Evolutionary conservation across 257 asterid species (phyloP), one percentile per base, ranked within the genome.

Genomic region (Lantana camara): DNA sequence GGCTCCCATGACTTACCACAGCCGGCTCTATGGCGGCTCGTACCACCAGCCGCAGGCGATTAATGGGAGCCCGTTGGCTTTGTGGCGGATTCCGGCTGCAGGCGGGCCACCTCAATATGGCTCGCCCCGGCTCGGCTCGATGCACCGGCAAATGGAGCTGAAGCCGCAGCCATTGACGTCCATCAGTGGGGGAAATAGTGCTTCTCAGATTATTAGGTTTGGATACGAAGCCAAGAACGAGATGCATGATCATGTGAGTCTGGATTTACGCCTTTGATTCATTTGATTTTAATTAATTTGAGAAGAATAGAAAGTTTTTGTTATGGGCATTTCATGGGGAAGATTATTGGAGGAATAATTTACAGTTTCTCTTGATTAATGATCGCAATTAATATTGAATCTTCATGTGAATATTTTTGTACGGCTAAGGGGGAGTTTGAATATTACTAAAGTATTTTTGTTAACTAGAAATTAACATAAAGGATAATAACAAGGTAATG

Each of bases 241-340:
- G 56, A 62, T 74, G 81, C 90, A 83, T 57, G 98, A 86, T 58
- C 85, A 78, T 24, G 90, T 91, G 80, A 91, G 98, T 85, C 80
- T 92, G 79, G 98, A 91, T 75, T 81, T 91, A 61, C 96, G 79
- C 78, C 86, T 91, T 72, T 91, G 75, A 67, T 67, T 63, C 3
- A 3, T 19, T n/a, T 23, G 16, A 41, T 32, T 49, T 49, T 9
- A 42, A 22, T 35, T 56, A 1, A 30, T 19, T 48, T 47, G 65
- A 19, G 9, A 59, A 34, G 5, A 47, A 52, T 56, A n/a, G 57
- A 41, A 10, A 7, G 53, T 60, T 58, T 72, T 55, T 56, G 46
- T 67, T 20, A 2, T 45, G 45, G 49, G 62, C 51, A 22, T 74
- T 57, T 54, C 60, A 24, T 35, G 40, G 7, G 40, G 40, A 35